These are phyloP conservation scores for Grosmannia penicillata DNA, from an alignment of 2,329 filamentous ascomycete species.

Conservation along the genomic window DNA sequence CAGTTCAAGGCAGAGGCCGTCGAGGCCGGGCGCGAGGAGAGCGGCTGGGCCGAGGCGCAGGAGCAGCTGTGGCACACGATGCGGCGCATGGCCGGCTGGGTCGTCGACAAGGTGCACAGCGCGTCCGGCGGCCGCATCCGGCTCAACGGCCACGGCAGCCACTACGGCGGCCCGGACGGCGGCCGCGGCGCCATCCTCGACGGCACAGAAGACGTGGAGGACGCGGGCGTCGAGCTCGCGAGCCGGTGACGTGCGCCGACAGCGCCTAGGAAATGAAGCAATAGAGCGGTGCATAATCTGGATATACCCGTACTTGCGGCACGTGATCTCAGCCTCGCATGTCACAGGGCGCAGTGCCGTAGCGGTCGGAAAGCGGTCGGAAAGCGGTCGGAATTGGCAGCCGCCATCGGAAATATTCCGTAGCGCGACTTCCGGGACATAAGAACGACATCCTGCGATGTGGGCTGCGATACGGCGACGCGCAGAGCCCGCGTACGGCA, in stretches of 20 bases:
- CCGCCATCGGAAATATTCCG: too few relatives aligned
- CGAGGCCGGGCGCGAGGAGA: constrained; percentile 46
- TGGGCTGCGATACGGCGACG: background rate
- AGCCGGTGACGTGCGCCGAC: background rate
- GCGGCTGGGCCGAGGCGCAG: constrained; percentile 36
- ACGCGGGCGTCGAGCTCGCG: constrained; percentile 28
- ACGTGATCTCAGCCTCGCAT: too few relatives aligned
- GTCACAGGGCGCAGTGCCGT: too few relatives aligned
- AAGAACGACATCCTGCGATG: background rate
- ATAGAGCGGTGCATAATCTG: too few relatives aligned
- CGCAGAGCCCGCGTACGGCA: background rate
- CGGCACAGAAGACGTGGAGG: constrained; percentile 33
- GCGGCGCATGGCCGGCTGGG: constrained; percentile 37
- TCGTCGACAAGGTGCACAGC: constrained; percentile 37
- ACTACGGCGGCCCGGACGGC: constrained; percentile 11
- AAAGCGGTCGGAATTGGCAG: too few relatives aligned
- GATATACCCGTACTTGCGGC: too few relatives aligned
- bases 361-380: too few relatives aligned
- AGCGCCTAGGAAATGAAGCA: background rate
- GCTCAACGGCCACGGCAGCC: constrained; percentile 26
- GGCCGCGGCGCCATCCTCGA: constrained; percentile 26
- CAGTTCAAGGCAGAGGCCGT: constrained; percentile 91
- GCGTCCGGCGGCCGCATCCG: constrained; percentile 42
- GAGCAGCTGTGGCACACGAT: constrained; percentile 51
- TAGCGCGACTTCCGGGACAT: too few relatives aligned